Evolutionary conservation across 2,329 filamentous ascomycete species (phyloP), one percentile per base, ranked within the genome.

Genomic region (Claviceps africana): DNA sequence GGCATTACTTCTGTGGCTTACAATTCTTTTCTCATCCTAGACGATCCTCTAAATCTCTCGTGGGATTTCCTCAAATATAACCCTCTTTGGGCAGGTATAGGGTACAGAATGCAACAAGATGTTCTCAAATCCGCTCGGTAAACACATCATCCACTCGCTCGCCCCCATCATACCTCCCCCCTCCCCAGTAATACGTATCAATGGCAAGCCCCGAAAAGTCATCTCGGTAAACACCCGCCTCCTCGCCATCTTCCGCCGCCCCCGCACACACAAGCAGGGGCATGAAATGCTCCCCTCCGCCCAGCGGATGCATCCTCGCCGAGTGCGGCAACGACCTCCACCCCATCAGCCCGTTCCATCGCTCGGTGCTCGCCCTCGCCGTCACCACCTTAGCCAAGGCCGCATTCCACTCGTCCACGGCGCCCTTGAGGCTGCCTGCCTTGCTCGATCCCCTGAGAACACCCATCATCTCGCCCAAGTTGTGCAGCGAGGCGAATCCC

Each of bases 401-500:
- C 0, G 50, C 56, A 59, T 73, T 79, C 75, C 76, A 81, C 48
- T 59, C 60, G 13, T 58, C 57, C 2, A 67, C 64, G 17, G 60
- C 52, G 5, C 48, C 51, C 42, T 54, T 59, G 51, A 71, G 60
- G 7, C 13, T 17, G 33, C 44, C 17, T 1, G 8, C 44, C 25
- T 13, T 37, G 6, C 8, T 3, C 31, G 13, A 11, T 46, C 17
- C 30, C 58, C 25, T n/a, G n/a, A 61, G 58, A 28, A 72, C 57
- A 44, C 57, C 52, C 30, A 72, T 68, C 71, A 80, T 73, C 31
- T 69, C 58, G 25, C 67, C 63, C 9, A 80, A 58, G 60, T 81
- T 80, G 61, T 81, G 78, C 52, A 81, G 68, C 2, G 73, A 76
- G 1, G 78, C 76, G 57, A 81, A 81, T 25, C 78, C 78, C 0